Evolutionary conservation across 176 grass and related monocot species (phyloP), one percentile per base, ranked within the genome.

Genomic region (Cenchrus americanus): DNA sequence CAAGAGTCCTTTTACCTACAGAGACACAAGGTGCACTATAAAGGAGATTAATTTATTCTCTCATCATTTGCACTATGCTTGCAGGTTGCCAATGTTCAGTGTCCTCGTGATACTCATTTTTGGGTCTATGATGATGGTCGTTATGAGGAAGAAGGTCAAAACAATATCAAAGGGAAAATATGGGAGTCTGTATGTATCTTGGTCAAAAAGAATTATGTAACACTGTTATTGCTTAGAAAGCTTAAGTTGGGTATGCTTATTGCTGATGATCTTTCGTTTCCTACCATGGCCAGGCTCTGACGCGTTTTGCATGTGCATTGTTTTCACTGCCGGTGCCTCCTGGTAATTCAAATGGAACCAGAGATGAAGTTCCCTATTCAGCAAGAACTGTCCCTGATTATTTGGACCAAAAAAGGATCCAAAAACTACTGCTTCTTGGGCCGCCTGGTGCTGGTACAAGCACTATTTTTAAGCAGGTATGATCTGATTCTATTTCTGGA

Each of bases 111-210:
- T 79, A 98, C 93, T 49, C 96, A 98, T 79, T 98, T 98, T 85
- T 98, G 96, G 96, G 96, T 98, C 62, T 98, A 98, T 81, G 87
- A 95, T 73, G 96, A 96, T 69, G 96, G 96, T 61, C 76, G 85
- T 23, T 98, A 94, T 15, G 96, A 98, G 80, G 96, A 98, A 87
- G 96, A 98, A 92, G 96, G 96, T 19, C 96, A 98, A 79, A 98
- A 98, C 69, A 96, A 98, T 62, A 98, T 98, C 73, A 98, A 90
- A 86, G 96, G 96, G 50, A 94, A 86, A 81, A 94, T 98, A 77
- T 95, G 89, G 93, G 91, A 89, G 78, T 95, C 93, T 5, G 96
- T 98, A 92, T 77, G 92, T 88, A 89, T 88, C 71, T 79, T 78
- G 2, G 68, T 86, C 81, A 68, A 83, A 60, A 51, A 22, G 32